phyloP scores from a whole-genome alignment of 2,329 filamentous ascomycete species.

The Aspergillus fructus region DNA sequence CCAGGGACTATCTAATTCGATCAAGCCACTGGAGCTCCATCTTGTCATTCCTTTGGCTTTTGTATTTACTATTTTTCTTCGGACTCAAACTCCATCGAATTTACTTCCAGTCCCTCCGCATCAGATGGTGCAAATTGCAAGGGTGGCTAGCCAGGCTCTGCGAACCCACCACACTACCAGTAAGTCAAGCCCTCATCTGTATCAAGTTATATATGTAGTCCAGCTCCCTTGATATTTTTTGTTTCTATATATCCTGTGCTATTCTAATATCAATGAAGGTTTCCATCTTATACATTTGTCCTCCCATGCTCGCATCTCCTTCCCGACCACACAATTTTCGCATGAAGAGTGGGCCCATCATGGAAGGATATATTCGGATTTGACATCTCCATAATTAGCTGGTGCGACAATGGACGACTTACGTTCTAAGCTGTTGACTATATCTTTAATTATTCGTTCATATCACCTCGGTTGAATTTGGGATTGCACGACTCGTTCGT shows the following conservation, averaged over 20 bases:
- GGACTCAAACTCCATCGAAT: background rate
- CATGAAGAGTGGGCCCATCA: conserved; percentile 24
- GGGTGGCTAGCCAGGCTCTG: conserved; percentile 3
- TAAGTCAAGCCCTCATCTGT: conserved; percentile 11
- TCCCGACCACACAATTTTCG: conserved; percentile 16
- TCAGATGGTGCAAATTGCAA: conserved; percentile 6
- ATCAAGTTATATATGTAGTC: background rate
- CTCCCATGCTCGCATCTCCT: conserved; percentile 12
- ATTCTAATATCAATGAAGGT: conserved; percentile 15
- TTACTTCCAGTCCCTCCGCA: background rate
- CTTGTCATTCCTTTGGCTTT: background rate
- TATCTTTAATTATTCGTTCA: background rate
- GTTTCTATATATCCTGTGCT: background rate
- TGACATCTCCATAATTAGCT: conserved; percentile 21
- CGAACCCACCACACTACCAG: conserved; percentile 6
- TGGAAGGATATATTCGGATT: conserved; percentile 22
- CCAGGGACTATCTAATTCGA: background rate
- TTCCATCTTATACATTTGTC: conserved; percentile 11
- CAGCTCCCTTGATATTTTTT: background rate
- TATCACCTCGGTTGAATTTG: background rate
- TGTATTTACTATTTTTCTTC: background rate
- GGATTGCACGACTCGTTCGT: background rate
- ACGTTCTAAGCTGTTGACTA: background rate
- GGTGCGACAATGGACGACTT: conserved; percentile 14
- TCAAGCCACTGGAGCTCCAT: background rate